Conservation (phyloP, 306 rosid genomes). For the Delonix regia region DNA sequence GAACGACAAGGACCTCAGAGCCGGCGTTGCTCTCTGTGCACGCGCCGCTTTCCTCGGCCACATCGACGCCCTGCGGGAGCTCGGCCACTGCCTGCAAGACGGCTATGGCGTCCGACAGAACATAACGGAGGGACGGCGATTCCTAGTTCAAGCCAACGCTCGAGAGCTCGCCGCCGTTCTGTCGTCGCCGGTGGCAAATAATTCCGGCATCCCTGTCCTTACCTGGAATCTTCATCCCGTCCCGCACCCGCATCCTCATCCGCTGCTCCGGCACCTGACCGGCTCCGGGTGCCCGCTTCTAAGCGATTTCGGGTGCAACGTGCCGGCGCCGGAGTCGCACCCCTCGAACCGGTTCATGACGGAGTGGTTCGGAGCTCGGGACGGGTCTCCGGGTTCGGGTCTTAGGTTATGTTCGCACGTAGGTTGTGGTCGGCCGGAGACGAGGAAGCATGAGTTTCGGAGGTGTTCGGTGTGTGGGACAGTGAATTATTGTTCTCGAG, state of each 20-base stretch:
- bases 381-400: conserved; percentile 52
- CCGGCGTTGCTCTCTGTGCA: conserved; percentile 87
- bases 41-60: conserved; percentile 95
- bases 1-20: conserved; percentile 80
- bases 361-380: conserved; percentile 67
- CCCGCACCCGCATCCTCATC: conserved; percentile 49
- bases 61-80: conserved; percentile 85
- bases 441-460: conserved; percentile 86
- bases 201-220: conserved; percentile 35
- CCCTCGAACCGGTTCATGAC: conserved; percentile 72
- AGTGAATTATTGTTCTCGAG: conserved; percentile 95
- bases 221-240: conserved; percentile 54
- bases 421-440: conserved; percentile 90
- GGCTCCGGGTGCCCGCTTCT: conserved; percentile 69
- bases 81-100: conserved; percentile 95
- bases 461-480: conserved; percentile 93
- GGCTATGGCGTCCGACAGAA: conserved; percentile 93
- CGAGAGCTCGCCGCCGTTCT: conserved; percentile 87
- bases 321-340: conserved; percentile 80
- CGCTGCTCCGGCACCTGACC: conserved; percentile 48
- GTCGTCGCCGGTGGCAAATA: conserved; percentile 36
- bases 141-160: conserved; percentile 90
- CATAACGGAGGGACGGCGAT: conserved; percentile 76
- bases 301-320: conserved; percentile 96
- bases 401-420: conserved; percentile 80